Evolutionary conservation across 208 protist species (phyloP).

Genomic region (Phytomonas sp.): DNA sequence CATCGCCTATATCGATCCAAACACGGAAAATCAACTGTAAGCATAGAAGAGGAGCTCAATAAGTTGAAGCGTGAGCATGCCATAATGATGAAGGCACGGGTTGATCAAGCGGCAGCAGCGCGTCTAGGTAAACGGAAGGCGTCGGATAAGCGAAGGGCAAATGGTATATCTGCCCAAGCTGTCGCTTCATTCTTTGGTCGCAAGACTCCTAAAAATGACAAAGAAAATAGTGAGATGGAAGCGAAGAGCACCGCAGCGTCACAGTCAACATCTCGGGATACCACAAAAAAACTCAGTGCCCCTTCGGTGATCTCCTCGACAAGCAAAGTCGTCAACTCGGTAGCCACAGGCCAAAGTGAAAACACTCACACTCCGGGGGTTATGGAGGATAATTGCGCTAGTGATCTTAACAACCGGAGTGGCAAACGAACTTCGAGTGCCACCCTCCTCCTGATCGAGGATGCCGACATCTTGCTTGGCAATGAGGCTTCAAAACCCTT

Average conservation of each 20-base stretch:
- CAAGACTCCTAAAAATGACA: slow-evolving; percentile 2
- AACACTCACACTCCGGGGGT: neutral
- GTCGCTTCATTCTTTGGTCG: slow-evolving; percentile 58
- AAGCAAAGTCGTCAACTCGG: neutral
- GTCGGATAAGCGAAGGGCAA: slow-evolving; percentile 29
- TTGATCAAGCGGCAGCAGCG: slow-evolving; percentile 17
- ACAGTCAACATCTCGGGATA: neutral
- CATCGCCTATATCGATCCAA: slow-evolving; percentile 38
- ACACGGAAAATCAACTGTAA: slow-evolving; percentile 22
- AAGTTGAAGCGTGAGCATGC: slow-evolving; percentile 55
- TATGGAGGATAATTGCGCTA: neutral
- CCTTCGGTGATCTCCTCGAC: neutral
- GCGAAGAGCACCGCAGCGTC: neutral
- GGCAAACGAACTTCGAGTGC: neutral
- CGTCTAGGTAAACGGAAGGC: slow-evolving; percentile 12
- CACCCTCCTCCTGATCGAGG: slow-evolving; percentile 78
- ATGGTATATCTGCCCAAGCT: slow-evolving; percentile 57
- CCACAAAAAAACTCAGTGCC: neutral
- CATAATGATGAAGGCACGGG: slow-evolving; percentile 16
- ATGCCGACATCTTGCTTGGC: slow-evolving; percentile 71
- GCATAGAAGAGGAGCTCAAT: slow-evolving; percentile 56
- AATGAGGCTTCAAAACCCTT: slow-evolving; percentile 59
- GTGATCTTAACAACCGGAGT: slow-evolving; percentile 7
- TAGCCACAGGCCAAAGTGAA: neutral
- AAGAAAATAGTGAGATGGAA: neutral